Evolutionary conservation across 2,329 filamentous ascomycete genomes (phyloP).

Genomic region (Aspergillus hiratsukae): DNA sequence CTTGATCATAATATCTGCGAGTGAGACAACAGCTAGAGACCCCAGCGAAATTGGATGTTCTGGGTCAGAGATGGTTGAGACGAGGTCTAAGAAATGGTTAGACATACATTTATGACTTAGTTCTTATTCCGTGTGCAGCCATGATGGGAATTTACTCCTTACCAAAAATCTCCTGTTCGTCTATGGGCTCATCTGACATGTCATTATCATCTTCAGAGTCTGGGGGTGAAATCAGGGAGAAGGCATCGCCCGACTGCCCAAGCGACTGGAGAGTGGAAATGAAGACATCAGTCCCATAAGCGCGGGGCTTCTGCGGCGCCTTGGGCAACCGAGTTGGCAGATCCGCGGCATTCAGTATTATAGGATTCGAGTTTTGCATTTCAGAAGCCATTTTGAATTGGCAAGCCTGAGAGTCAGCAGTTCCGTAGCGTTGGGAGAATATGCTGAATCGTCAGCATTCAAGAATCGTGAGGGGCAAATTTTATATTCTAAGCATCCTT

Average conservation of each 20-base stretch:
- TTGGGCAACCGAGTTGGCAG: constrained; percentile 68
- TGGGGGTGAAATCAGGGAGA: constrained; percentile 34
- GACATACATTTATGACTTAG: constrained; percentile 1
- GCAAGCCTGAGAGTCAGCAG: not conserved
- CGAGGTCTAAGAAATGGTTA: constrained; percentile 61
- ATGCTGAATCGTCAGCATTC: not conserved
- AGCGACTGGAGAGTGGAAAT: constrained; percentile 49
- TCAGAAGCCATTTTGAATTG: constrained; percentile 26
- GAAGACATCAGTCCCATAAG: constrained; percentile 43
- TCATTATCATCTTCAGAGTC: constrained; percentile 51
- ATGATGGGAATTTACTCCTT: constrained; percentile 13
- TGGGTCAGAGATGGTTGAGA: constrained; percentile 90
- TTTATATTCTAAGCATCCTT: constrained; percentile 36
- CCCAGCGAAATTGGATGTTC: constrained; percentile 94
- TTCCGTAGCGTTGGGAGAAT: not conserved
- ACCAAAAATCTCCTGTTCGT: constrained; percentile 97
- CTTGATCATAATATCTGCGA: constrained; percentile 83
- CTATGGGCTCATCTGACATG: constrained; percentile 72
- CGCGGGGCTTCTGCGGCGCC: constrained; percentile 41
- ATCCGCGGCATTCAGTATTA: constrained; percentile 81
- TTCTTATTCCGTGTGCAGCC: not conserved
- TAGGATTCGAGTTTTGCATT: constrained; percentile 68
- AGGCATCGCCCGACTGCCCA: constrained; percentile 47
- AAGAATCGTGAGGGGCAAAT: not conserved
- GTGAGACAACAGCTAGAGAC: constrained; percentile 88